Percentiles rank a stretch among this genome's conserved stretches.
These are phyloP conservation scores for Thuidium tamariscinum DNA, from an alignment of 225 moss, liverwort and hornwort species.

Conservation along the genomic window DNA sequence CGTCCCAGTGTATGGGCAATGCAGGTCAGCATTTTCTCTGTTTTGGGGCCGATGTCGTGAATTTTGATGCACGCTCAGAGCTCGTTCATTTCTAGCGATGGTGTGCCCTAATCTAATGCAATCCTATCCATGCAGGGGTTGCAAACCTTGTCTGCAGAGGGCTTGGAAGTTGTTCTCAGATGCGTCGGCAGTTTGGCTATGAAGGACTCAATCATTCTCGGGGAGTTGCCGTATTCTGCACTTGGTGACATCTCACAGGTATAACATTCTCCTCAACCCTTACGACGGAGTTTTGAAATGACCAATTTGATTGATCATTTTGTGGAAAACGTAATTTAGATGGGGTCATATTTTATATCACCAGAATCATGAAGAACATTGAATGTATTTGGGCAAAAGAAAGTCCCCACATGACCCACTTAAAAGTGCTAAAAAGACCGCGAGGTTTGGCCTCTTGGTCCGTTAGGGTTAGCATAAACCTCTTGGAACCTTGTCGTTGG, in stretches of 20 bases:
- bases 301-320: neutral
- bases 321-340: neutral
- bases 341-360: neutral
- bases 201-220: conserved; percentile 57
- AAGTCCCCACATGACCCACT: neutral
- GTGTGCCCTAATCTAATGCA: neutral
- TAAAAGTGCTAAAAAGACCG: neutral
- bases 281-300: neutral
- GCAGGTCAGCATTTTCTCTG: conserved; percentile 33
- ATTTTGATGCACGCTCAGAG: neutral
- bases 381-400: neutral
- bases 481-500: neutral
- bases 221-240: conserved; percentile 34
- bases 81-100: neutral
- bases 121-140: conserved; percentile 31
- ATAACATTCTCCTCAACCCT: neutral
- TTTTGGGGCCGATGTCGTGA: neutral
- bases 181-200: conserved; percentile 52
- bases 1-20: conserved; percentile 64
- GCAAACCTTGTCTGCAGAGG: conserved; percentile 22
- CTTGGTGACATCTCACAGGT: conserved; percentile 43
- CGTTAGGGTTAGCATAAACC: no score
- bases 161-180: conserved; percentile 45
- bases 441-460: neutral
- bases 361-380: neutral